Percentiles rank a stretch among this genome's conserved stretches.
Conservation (phyloP, 2,329 filamentous ascomycete genomes). For the Xylaria sp. region DNA sequence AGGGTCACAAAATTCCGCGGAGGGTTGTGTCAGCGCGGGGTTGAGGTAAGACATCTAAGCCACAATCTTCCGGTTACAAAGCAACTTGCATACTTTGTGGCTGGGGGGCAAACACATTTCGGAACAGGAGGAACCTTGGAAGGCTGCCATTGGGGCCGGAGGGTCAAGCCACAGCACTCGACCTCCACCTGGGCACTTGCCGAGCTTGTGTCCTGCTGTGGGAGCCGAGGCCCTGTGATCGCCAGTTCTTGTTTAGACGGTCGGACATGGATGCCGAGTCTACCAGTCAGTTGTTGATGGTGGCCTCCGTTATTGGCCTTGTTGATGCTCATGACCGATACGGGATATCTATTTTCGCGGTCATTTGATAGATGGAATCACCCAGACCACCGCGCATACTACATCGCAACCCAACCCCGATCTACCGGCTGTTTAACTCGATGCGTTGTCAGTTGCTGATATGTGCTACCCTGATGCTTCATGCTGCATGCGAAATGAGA, state of each 20-base stretch:
- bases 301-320: slow-evolving; percentile 20
- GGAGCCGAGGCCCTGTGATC: slow-evolving; percentile 22
- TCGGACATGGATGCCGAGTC: slow-evolving; percentile 10
- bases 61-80: slow-evolving; percentile 1
- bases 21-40: slow-evolving; percentile 22
- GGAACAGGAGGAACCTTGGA: neutral
- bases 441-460: slow-evolving; percentile 28
- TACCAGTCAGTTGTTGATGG: slow-evolving; percentile 3
- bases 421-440: slow-evolving; percentile 23
- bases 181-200: slow-evolving; percentile 9
- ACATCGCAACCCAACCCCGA: slow-evolving; percentile 8
- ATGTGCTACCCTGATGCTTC: slow-evolving; percentile 5
- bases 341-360: slow-evolving; percentile 12
- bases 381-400: slow-evolving; percentile 11
- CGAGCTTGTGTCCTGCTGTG: neutral
- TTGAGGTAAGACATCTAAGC: slow-evolving; percentile 17
- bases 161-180: slow-evolving; percentile 22
- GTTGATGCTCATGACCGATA: slow-evolving; percentile 25
- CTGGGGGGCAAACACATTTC: slow-evolving; percentile 11
- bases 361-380: slow-evolving; percentile 26
- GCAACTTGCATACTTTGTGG: slow-evolving; percentile 11
- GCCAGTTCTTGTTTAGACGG: slow-evolving; percentile 7
- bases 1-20: slow-evolving; percentile 10
- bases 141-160: neutral
- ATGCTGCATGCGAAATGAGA: too few species aligned